These are phyloP conservation scores for Geosmithia putterillii DNA, from an alignment of 2,329 filamentous ascomycete species.

Conservation along the genomic window DNA sequence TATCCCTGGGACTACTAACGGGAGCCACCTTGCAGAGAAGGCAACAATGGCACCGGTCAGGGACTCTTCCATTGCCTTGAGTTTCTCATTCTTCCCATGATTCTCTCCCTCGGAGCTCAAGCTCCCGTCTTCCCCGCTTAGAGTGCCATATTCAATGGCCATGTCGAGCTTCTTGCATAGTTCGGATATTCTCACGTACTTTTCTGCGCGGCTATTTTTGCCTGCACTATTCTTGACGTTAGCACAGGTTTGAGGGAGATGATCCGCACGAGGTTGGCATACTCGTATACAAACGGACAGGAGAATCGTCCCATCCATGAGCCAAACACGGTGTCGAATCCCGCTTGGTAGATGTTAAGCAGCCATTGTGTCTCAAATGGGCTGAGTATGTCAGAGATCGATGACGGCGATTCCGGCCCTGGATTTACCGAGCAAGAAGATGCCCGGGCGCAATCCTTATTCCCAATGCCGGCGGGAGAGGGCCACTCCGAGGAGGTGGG, in stretches of 20 bases:
- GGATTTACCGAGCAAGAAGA: background rate
- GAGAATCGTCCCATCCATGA: constrained; percentile 28
- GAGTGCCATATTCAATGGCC: constrained; percentile 16
- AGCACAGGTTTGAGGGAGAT: constrained; percentile 2
- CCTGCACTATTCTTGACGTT: constrained; percentile 8
- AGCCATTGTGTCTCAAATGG: constrained; percentile 11
- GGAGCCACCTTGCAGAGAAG: constrained; percentile 16
- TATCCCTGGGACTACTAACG: constrained; percentile 6
- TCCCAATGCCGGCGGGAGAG: background rate
- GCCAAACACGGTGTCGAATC: constrained; percentile 26
- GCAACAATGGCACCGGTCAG: constrained; percentile 13
- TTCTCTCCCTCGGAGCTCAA: background rate
- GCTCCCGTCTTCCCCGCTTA: too few relatives aligned
- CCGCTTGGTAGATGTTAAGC: constrained; percentile 16
- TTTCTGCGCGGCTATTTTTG: constrained; percentile 12
- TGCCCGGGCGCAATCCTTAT: background rate
- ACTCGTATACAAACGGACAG: constrained; percentile 25
- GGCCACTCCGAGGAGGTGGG: constrained; percentile 1
- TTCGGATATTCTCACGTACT: constrained; percentile 16
- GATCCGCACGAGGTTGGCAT: background rate
- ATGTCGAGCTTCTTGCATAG: constrained; percentile 18
- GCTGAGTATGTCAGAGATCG: constrained; percentile 1
- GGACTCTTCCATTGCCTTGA: constrained; percentile 12
- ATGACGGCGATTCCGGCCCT: background rate
- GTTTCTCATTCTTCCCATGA: background rate